Evolutionary conservation across 1,139 yeast species (phyloP), one percentile per base, ranked within the genome.

Genomic region (Zygosaccharomyces sapae): DNA sequence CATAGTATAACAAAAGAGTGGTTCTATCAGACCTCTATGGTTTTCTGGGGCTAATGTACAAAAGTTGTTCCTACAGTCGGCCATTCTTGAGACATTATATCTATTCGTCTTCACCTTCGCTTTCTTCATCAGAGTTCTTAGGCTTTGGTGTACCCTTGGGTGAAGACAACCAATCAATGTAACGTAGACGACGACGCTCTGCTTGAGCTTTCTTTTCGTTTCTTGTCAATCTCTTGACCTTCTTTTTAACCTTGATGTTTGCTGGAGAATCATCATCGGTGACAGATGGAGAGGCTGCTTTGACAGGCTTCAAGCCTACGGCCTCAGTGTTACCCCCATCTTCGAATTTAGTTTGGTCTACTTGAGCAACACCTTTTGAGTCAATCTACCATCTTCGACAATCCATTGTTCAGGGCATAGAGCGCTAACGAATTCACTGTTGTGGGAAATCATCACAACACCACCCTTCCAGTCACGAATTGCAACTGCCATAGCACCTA

Each of bases 111-210:
- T 54, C 51, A 27, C 53, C 61, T 43, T 57, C 66, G 36, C 81
- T 84, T 39, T 81, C 97, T 57, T 87, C 96, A 64, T 92, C 97
- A 42, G 97, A 84, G 64, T 92, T 96, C 22, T 75, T 81, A 7
- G 96, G 95, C 66, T 85, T 85, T 56, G 97, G 97, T 25, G 97
- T 92, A 34, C 98, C 98, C 80, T 92, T 92, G 55, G 97, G 96
- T 58, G 95, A 81, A 58, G 83, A 84, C 65, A 92, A 78, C 98
- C 98, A 92, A 62, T 87, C 96, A 52, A 92, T 74, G 70, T 92
- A 86, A 71, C 97, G 81, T 68, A 88, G 73, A 71, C 98, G 84
- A 74, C 97, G 86, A 74, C 97, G 83, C 68, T 86, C 95, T 39
- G 86, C 95, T 69, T 90, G 90, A 40, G 76, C 73, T 72, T 92